Base-by-base conservation (phyloP, 2,329 filamentous ascomycete species). In the Coniella lustricola region DNA sequence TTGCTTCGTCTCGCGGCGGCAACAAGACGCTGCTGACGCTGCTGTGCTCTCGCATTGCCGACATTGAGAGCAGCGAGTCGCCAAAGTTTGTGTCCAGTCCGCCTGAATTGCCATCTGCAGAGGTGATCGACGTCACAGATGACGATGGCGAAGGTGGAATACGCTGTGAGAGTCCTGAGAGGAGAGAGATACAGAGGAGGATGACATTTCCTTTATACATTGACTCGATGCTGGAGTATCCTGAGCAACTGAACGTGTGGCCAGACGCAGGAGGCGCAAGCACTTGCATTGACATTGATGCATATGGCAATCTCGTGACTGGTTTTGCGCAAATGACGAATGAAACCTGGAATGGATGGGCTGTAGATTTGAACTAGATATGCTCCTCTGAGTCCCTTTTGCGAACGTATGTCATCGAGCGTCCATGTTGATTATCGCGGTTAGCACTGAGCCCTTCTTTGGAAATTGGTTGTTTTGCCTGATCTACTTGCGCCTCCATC, bases 1-100 rank as follows among this genome's bases (percentile, higher is more conserved):
- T 73, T 10, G 66, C 66, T 0, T 68, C 65, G 2, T 71, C 65
- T 0, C 62, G 70, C 12, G 70, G 70, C 5, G 70, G 70, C 4
- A 73, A 73, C 41, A 60, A 63, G 37, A 63, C 63, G 5, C 56
- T 73, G 0, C 55, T 72, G 3, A 61, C 61, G 1, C 57, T 69
- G 14, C 57, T 72, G 3, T 51, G 54, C 14, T 51, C 55, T 9
- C 57, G 59, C 20, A 58, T 60, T 12, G 55, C 53, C 14, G 52
- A 56, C 17, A 43, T 55, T 20, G 49, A 55, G 40, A 44, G n/a
- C 32, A 32, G 21, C 29, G 40, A 22, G 17, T 45, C 48, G 41
- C 38, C 47, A 10, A 21, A 51, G 12, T 33, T 51, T 14, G 20
- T 17, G 5, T 22, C 33, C 9, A 41, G 40, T 44, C 44, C 48